Conservation (phyloP, 2,329 filamentous ascomycete species). For the Cercospora canescens region DNA sequence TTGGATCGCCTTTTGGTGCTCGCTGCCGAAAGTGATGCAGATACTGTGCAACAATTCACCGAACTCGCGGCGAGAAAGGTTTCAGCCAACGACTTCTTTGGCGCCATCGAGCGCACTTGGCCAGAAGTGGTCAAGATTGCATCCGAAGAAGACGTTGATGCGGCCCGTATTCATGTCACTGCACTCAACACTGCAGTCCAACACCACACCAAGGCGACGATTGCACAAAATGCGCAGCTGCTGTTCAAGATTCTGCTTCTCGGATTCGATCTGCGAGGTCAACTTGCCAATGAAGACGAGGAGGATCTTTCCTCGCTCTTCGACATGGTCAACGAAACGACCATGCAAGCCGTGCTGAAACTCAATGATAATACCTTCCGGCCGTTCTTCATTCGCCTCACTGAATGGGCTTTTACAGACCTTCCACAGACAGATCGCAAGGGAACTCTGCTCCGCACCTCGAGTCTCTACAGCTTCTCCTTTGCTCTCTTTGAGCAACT, state of each 20-base stretch:
- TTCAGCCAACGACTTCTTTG: constrained; percentile 73
- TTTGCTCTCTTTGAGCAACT: constrained; percentile 78
- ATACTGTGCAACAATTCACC: constrained; percentile 56
- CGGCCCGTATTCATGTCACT: constrained; percentile 41
- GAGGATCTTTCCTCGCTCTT: constrained; percentile 61
- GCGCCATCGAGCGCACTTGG: constrained; percentile 73
- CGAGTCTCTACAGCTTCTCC: constrained; percentile 80
- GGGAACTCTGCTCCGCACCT: constrained; percentile 63
- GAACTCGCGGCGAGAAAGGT: constrained; percentile 74
- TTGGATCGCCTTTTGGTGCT: constrained; percentile 70
- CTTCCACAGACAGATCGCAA: constrained; percentile 62
- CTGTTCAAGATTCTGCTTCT: constrained; percentile 64
- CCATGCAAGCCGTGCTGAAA: constrained; percentile 92
- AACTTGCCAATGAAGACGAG: constrained; percentile 44
- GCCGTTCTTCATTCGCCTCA: constrained; percentile 82
- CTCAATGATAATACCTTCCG: constrained; percentile 92
- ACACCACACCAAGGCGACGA: constrained; percentile 72
- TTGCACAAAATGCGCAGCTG: constrained; percentile 71
- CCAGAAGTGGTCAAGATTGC: constrained; percentile 49
- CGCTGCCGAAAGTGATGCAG: constrained; percentile 63
- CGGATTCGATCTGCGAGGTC: constrained; percentile 64
- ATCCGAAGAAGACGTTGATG: constrained; percentile 51
- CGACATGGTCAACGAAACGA: constrained; percentile 61
- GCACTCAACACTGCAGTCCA: constrained; percentile 68
- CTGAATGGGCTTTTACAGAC: constrained; percentile 72